Percentiles rank a stretch among this genome's conserved stretches.
phyloP scores from a whole-genome alignment of 2,329 filamentous ascomycete species.

The Fusarium sp. region DNA sequence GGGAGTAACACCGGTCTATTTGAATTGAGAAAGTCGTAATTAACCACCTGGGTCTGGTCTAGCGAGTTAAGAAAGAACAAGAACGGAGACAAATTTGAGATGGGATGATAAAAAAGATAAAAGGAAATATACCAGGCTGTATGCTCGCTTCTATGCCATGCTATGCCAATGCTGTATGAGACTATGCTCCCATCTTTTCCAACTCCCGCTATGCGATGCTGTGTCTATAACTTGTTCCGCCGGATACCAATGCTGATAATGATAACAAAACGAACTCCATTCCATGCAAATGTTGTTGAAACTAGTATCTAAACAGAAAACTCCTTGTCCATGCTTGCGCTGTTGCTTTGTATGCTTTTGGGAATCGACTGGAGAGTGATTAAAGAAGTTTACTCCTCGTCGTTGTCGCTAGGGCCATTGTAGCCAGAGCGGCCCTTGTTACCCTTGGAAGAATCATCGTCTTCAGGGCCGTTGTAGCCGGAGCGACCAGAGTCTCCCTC shows the following conservation, averaged over 20 bases:
- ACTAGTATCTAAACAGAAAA: conserved; percentile 31
- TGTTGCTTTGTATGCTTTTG: conserved; percentile 25
- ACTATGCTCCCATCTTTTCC: conserved; percentile 21
- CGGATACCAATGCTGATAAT: conserved; percentile 9
- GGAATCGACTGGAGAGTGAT: neutral
- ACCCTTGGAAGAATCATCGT: conserved; percentile 47
- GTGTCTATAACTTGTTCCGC: neutral
- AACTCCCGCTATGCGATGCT: conserved; percentile 29
- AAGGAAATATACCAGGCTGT: conserved; percentile 28
- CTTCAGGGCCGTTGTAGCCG: conserved; percentile 56
- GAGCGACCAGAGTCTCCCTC: conserved; percentile 55
- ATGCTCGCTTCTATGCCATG: conserved; percentile 27
- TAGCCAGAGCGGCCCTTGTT: conserved; percentile 58
- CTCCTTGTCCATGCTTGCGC: conserved; percentile 40
- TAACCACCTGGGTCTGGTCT: conserved; percentile 33
- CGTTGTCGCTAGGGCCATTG: conserved; percentile 55
- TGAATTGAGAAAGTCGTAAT: conserved; percentile 15
- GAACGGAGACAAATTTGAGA: neutral
- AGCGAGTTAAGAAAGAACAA: conserved; percentile 20
- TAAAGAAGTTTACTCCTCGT: conserved; percentile 46
- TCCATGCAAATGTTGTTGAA: conserved; percentile 27
- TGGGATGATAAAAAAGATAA: conserved; percentile 5
- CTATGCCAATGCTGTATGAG: conserved; percentile 22
- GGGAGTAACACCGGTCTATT: conserved; percentile 34
- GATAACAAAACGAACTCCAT: conserved; percentile 30